phyloP scores from a whole-genome alignment of 2,329 filamentous ascomycete species.

The Scedosporium dehoogii region DNA sequence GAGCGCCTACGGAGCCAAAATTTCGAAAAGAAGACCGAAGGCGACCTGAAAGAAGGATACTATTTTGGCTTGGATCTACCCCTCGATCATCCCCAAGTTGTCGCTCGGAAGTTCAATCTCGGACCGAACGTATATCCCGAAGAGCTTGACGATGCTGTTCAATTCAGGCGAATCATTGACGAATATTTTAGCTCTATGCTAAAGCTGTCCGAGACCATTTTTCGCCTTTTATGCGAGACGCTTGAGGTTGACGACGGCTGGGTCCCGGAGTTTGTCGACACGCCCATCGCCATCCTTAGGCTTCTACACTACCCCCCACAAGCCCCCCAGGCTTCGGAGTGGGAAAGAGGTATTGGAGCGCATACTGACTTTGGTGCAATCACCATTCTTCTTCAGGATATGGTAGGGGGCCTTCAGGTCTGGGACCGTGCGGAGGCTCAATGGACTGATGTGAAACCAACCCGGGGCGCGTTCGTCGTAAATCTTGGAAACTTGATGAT shows the following conservation, averaged over 20 bases:
- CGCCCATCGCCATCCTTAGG: constrained; percentile 10
- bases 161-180: constrained; percentile 27
- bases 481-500: constrained; percentile 41
- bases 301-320: constrained; percentile 40
- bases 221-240: neutral
- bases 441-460: constrained; percentile 33
- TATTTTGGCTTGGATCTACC: neutral
- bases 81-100: neutral
- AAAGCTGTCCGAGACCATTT: constrained; percentile 32
- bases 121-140: neutral
- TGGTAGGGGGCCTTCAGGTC: constrained; percentile 40
- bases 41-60: constrained; percentile 32
- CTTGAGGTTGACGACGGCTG: neutral
- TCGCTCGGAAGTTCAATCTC: constrained; percentile 8
- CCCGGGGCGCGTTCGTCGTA: constrained; percentile 36
- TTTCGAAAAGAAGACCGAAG: constrained; percentile 26
- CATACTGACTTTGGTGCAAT: constrained; percentile 49
- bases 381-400: constrained; percentile 44
- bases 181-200: constrained; percentile 28
- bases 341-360: constrained; percentile 30
- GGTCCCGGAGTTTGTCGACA: neutral
- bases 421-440: constrained; percentile 29
- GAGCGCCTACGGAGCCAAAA: constrained; percentile 36
- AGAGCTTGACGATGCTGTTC: neutral
- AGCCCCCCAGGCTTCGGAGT: constrained; percentile 20